Conservation (phyloP, 768 basidiomycete species). For the Hygrocybe punicea region DNA sequence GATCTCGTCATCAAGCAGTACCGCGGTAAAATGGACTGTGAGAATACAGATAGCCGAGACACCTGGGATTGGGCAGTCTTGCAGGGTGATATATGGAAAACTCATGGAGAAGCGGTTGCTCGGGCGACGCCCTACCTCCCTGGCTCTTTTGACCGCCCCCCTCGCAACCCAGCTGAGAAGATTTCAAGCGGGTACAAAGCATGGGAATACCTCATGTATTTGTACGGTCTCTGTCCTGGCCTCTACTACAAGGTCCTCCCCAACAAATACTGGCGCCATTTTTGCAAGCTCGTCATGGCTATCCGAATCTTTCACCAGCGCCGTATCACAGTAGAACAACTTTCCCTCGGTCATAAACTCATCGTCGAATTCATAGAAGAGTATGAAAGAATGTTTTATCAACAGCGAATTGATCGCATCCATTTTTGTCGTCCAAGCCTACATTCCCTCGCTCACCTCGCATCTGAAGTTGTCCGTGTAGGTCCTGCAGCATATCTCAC, state of each 20-base stretch:
- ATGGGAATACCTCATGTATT: conserved; percentile 11
- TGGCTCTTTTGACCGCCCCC: conserved; percentile 33
- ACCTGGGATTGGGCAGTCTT: conserved; percentile 26
- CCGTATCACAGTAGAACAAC: not conserved
- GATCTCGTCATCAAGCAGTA: conserved; percentile 38
- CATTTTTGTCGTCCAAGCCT: conserved; percentile 6
- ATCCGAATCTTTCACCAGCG: conserved; percentile 8
- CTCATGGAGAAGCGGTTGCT: conserved; percentile 27
- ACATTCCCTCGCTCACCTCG: too few species aligned
- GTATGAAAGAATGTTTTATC: conserved; percentile 8
- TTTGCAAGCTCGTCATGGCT: conserved; percentile 15
- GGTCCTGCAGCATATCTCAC: not conserved
- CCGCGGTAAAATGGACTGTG: conserved; percentile 30
- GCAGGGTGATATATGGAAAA: conserved; percentile 17
- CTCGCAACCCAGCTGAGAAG: too few species aligned
- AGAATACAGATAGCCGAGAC: conserved; percentile 13
- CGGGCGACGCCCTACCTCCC: conserved; percentile 22
- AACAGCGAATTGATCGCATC: not conserved
- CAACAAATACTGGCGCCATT: conserved; percentile 8
- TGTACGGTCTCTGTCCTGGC: conserved; percentile 12
- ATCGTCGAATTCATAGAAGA: conserved; percentile 8
- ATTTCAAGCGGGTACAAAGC: conserved; percentile 22
- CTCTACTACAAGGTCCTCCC: conserved; percentile 10
- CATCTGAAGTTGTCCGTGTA: conserved; percentile 2
- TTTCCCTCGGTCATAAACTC: conserved; percentile 1